Conservation (phyloP, 2,329 filamentous ascomycete genomes). For the Diplodia mutila region DNA sequence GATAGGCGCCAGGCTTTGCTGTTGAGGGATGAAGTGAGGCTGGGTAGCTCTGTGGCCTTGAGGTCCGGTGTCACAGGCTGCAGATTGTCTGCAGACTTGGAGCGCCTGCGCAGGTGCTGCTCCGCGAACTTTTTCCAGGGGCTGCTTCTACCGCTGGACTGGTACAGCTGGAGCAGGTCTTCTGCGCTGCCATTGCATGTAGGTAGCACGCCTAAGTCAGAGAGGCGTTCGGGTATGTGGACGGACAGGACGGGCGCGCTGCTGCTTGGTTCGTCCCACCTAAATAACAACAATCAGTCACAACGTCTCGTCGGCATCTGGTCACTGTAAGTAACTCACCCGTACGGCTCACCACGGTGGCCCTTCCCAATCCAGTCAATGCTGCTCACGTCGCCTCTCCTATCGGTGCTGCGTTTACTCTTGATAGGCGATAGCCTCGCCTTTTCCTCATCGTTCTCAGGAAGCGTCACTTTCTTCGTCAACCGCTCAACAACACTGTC, state of each 20-base stretch:
- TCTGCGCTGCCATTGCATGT: constrained; percentile 7
- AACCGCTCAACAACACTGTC: constrained; percentile 21
- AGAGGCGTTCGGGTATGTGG: background rate
- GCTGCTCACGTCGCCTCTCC: constrained; percentile 6
- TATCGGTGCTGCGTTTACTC: background rate
- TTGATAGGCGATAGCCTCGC: background rate
- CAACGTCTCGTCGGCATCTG: background rate
- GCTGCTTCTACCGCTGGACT: background rate
- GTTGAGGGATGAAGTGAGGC: background rate
- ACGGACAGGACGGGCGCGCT: constrained; percentile 4
- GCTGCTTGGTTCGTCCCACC: constrained; percentile 9
- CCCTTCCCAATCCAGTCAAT: constrained; percentile 3
- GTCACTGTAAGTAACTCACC: background rate
- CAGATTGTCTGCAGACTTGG: background rate
- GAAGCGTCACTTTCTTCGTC: background rate
- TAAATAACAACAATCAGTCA: background rate
- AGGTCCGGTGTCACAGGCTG: background rate
- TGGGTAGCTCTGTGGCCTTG: background rate
- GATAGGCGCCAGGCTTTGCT: background rate
- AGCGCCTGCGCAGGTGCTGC: constrained; percentile 7
- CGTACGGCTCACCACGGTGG: background rate
- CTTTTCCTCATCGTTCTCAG: background rate
- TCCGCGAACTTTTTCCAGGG: constrained; percentile 14
- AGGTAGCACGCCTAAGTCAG: constrained; percentile 1
- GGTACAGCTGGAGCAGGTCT: background rate